Evolutionary conservation across 768 basidiomycete species (phyloP), one percentile per base, ranked within the genome.

Genomic region (Pilatotrama ljubarskyi): DNA sequence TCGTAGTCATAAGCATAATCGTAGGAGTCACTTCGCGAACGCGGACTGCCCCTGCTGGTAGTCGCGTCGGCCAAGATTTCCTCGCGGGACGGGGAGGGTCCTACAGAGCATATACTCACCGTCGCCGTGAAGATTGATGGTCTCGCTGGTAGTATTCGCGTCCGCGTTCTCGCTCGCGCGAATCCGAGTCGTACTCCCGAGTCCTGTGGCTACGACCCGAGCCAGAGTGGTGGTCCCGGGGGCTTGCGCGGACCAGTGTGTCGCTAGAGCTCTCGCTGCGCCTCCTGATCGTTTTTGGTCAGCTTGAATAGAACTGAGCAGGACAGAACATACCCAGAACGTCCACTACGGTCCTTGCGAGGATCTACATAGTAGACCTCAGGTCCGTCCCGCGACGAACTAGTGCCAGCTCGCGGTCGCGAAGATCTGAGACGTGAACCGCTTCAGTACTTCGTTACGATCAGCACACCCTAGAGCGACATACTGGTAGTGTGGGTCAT

Each of bases 401-500:
- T 54, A 47, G 60, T 61, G 41, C 50, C 60, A 29, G 54, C 60
- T 61, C 60, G 54, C 38, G 47, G 48, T 29, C 60, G 60, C 17
- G 61, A 55, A n/a, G 61, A 41, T 50, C 56, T 58, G 40, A 6
- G 22, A 17, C 24, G 25, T 40, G 46, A 42, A 32, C 47, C 54
- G 40, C 41, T 35, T 13, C 20, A 25, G 25, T 13, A 18, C 18
- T 20, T 11, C 18, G 38, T n/a, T 7, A 0, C 9, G 7, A 6
- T 5, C 10, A 1, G 35, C 17, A 9, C 32, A 17, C 3, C 20
- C 15, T 32, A 50, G 29, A 32, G 6, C 0, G 7, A 53, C 61
- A 14, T 43, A 63, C 61, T 58, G 56, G 24, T 63, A 58, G 36
- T 63, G 51, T 9, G 61, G 61, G 36, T 63, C 61, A 13, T 51